Evolutionary conservation across 129 eudicot species (phyloP).

Genomic region (Smallanthus sonchifolius): DNA sequence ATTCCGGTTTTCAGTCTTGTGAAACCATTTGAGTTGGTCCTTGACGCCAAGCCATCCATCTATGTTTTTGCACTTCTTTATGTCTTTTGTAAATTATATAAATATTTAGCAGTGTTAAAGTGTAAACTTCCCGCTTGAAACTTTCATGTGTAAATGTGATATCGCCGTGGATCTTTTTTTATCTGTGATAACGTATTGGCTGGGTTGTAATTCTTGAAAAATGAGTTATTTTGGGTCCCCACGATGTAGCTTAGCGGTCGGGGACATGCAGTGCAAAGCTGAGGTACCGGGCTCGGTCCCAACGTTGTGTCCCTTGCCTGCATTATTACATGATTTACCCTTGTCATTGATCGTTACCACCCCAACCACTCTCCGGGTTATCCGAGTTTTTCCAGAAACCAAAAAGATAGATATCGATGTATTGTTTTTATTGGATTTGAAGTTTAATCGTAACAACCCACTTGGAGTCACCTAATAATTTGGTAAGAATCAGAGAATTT

Average conservation of each 20-base stretch:
- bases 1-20: slow-evolving; percentile 7
- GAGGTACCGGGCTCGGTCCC: not conserved
- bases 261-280: not conserved
- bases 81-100: slow-evolving; percentile 24
- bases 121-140: not conserved
- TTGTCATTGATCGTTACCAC: not conserved
- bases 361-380: no score
- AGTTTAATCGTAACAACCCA: not conserved
- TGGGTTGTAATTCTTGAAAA: not conserved
- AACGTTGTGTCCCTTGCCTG: not conserved
- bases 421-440: no score
- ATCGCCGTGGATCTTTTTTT: not conserved
- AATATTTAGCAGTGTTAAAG: not conserved
- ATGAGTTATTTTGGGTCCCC: not conserved
- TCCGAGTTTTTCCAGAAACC: no score
- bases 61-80: not conserved
- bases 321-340: not conserved
- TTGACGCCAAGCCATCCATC: slow-evolving; percentile 7
- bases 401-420: no score
- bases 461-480: not conserved
- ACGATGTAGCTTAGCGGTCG: not conserved
- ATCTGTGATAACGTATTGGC: not conserved
- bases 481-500: not conserved
- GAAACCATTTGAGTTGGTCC: slow-evolving; percentile 13
- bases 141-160: not conserved